phyloP scores from a whole-genome alignment of 768 basidiomycete species.

The Kwoniella shandongensis region DNA sequence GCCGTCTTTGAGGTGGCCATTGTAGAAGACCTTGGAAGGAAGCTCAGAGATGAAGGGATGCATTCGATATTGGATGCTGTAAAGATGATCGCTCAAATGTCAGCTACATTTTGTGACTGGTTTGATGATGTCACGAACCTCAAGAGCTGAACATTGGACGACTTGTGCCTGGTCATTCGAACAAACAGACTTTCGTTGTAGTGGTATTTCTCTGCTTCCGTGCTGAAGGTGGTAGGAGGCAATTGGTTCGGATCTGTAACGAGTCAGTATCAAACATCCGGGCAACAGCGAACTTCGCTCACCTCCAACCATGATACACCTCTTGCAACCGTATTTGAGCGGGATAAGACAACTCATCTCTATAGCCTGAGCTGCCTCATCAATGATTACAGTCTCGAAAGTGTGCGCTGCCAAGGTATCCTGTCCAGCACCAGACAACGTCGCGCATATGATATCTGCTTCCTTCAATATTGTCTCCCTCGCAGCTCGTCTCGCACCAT shows the following conservation, averaged over 20 bases:
- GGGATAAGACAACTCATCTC: slow-evolving; percentile 95
- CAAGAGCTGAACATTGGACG: slow-evolving; percentile 83
- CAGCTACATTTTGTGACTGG: neutral
- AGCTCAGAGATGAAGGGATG: slow-evolving; percentile 90
- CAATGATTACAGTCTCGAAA: slow-evolving; percentile 94
- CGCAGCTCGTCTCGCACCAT: slow-evolving; percentile 72
- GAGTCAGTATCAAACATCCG: neutral
- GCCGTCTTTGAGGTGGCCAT: slow-evolving; percentile 75
- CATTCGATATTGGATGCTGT: slow-evolving; percentile 98
- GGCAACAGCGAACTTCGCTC: slow-evolving; percentile 26
- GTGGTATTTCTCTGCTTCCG: slow-evolving; percentile 62
- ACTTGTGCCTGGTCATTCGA: slow-evolving; percentile 73
- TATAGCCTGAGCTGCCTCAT: slow-evolving; percentile 96
- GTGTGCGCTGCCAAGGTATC: slow-evolving; percentile 75
- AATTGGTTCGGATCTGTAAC: slow-evolving; percentile 64
- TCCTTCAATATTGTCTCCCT: slow-evolving; percentile 74
- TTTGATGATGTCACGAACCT: slow-evolving; percentile 60
- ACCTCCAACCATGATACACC: slow-evolving; percentile 93
- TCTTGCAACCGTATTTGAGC: slow-evolving; percentile 76
- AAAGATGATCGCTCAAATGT: neutral
- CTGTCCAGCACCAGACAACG: slow-evolving; percentile 89
- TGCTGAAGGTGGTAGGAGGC: slow-evolving; percentile 84
- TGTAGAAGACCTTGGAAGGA: slow-evolving; percentile 86
- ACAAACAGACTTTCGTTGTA: slow-evolving; percentile 91
- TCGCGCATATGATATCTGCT: slow-evolving; percentile 91